These are phyloP conservation scores for Pythium utonaiense DNA, from an alignment of 352 stramenopile genomes.

Conservation along the genomic window DNA sequence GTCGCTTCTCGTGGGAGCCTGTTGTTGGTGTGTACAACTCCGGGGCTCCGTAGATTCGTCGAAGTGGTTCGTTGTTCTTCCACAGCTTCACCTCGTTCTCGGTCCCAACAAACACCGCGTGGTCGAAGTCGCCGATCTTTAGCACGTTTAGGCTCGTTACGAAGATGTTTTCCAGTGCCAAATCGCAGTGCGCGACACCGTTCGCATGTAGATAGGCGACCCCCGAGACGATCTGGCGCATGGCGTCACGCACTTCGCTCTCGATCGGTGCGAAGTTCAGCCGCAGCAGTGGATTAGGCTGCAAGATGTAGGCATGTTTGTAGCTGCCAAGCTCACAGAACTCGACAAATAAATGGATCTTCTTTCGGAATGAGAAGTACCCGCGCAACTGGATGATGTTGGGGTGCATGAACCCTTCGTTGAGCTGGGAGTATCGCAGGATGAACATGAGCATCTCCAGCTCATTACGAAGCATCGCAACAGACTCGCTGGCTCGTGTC, in stretches of 20 bases:
- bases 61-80: constrained; percentile 25
- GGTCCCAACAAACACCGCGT: constrained; percentile 50
- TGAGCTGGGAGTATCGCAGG: constrained; percentile 34
- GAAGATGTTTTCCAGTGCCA: constrained; percentile 77
- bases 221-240: constrained; percentile 85
- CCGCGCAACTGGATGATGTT: constrained; percentile 55
- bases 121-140: constrained; percentile 72
- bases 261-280: constrained; percentile 36
- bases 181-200: constrained; percentile 58
- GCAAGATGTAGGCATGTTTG: constrained; percentile 47
- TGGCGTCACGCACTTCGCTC: constrained; percentile 42
- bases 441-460: constrained; percentile 63
- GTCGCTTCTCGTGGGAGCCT: constrained; percentile 7
- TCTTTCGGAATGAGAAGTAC: constrained; percentile 45
- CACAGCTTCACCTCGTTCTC: constrained; percentile 35
- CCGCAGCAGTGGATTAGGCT: constrained; percentile 37
- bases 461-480: constrained; percentile 44
- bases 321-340: constrained; percentile 60
- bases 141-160: constrained; percentile 49
- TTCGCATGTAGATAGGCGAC: constrained; percentile 55
- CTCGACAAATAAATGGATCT: constrained; percentile 56
- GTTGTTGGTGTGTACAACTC: constrained; percentile 32
- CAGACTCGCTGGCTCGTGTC: constrained; percentile 33
- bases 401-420: constrained; percentile 34
- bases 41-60: constrained; percentile 48